These are phyloP conservation scores for Moesziomyces antarcticus DNA, from an alignment of 1,284 basidiomycete species.

Conservation along the genomic window DNA sequence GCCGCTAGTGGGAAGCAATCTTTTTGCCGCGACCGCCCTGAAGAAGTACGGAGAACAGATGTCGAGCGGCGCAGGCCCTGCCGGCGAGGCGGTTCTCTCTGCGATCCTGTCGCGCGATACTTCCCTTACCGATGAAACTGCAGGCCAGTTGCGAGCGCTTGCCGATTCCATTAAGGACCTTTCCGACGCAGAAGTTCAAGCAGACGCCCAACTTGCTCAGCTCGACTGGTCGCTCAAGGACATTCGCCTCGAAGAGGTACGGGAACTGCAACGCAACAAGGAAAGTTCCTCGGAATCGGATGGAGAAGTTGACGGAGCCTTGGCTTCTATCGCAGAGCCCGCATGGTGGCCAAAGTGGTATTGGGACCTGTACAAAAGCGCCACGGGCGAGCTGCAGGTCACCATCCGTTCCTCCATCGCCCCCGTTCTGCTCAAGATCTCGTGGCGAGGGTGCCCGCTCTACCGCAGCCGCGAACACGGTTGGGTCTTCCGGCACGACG, in stretches of 20 bases:
- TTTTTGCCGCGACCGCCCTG: slow-evolving; percentile 34
- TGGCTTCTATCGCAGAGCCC: slow-evolving; percentile 13
- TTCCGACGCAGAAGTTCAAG: slow-evolving; percentile 11
- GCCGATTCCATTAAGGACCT: slow-evolving; percentile 33
- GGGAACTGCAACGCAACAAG: slow-evolving; percentile 17
- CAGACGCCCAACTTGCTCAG: slow-evolving; percentile 44
- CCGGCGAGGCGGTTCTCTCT: slow-evolving; percentile 30
- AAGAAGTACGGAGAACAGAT: slow-evolving; percentile 34
- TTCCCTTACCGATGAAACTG: slow-evolving; percentile 14
- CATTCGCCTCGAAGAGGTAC: slow-evolving; percentile 32
- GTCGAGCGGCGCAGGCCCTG: slow-evolving; percentile 27
- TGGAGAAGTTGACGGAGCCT: not conserved
- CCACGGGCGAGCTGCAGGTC: slow-evolving; percentile 75
- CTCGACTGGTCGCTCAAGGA: slow-evolving; percentile 56
- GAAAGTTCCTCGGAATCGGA: not conserved
- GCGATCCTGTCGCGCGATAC: slow-evolving; percentile 25
- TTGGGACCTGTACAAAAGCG: slow-evolving; percentile 78
- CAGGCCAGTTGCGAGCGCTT: slow-evolving; percentile 19
- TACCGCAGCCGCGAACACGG: slow-evolving; percentile 88
- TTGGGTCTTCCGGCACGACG: slow-evolving; percentile 77
- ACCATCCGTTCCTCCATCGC: slow-evolving; percentile 86
- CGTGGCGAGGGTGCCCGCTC: slow-evolving; percentile 88
- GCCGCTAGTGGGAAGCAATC: slow-evolving; percentile 36
- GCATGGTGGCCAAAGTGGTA: slow-evolving; percentile 88
- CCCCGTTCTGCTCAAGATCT: slow-evolving; percentile 85